Evolutionary conservation across 176 grass and related monocot genomes (phyloP).

Genomic region (Poa pratensis): DNA sequence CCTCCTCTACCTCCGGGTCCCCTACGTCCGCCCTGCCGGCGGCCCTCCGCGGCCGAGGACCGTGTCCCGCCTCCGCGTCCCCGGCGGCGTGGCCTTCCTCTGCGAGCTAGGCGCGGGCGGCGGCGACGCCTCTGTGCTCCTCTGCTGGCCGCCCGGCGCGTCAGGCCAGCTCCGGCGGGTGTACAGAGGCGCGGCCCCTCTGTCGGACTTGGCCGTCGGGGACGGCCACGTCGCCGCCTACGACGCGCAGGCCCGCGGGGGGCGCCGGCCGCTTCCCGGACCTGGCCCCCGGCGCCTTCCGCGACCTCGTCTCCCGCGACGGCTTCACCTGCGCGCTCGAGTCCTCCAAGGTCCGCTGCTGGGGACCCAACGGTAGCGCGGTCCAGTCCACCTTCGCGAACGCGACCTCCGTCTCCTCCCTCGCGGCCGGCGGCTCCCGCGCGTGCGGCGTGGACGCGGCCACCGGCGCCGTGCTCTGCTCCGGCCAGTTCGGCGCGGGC

Average conservation of each 20-base stretch:
- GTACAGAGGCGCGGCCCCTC: conserved; percentile 34
- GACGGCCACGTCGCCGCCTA: conserved; percentile 63
- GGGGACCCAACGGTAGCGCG: conserved; percentile 45
- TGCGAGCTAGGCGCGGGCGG: conserved; percentile 55
- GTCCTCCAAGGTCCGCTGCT: conserved; percentile 49
- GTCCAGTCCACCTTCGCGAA: conserved; percentile 51
- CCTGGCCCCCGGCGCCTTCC: background rate
- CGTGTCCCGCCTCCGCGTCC: too few relatives aligned
- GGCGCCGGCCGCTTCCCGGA: background rate
- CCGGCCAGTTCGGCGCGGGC: conserved; percentile 28
- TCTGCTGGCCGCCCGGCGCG: conserved; percentile 71
- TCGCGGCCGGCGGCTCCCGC: conserved; percentile 55
- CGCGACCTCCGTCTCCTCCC: conserved; percentile 27
- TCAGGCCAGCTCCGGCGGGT: conserved; percentile 41
- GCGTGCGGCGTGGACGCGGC: conserved; percentile 56
- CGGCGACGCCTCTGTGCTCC: conserved; percentile 46
- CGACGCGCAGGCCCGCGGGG: conserved; percentile 23
- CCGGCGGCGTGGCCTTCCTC: conserved; percentile 50
- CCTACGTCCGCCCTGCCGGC: too few relatives aligned
- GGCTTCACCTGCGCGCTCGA: conserved; percentile 69
- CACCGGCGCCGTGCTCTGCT: conserved; percentile 45
- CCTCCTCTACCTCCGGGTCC: too few relatives aligned
- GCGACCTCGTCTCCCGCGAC: conserved; percentile 65
- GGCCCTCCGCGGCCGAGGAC: too few relatives aligned
- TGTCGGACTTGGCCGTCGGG: conserved; percentile 60